These are phyloP conservation scores for Lodderomyces metapsilosis DNA, from an alignment of 1,139 yeast species.

Conservation along the genomic window DNA sequence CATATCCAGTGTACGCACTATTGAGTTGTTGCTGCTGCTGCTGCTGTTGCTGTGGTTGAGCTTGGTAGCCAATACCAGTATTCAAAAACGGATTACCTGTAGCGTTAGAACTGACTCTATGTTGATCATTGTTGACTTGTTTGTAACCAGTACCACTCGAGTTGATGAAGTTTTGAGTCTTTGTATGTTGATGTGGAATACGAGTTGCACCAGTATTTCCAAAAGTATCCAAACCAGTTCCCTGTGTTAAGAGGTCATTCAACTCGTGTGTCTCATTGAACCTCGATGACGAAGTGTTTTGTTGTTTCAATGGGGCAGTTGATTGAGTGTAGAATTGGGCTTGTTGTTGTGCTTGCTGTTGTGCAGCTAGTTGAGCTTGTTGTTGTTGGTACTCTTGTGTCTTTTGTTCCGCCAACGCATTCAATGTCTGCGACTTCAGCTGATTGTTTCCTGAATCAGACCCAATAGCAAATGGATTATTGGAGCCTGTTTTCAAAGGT, in stretches of 20 bases:
- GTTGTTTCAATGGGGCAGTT: slow-evolving; percentile 20
- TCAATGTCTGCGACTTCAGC: slow-evolving; percentile 19
- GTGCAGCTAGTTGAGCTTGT: slow-evolving; percentile 23
- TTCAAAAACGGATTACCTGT: slow-evolving; percentile 74
- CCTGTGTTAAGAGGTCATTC: slow-evolving; percentile 75
- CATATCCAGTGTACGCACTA: slow-evolving; percentile 79
- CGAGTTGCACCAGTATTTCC: slow-evolving; percentile 91
- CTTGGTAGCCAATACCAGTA: slow-evolving; percentile 75
- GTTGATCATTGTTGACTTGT: slow-evolving; percentile 40
- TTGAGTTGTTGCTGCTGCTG: slow-evolving; percentile 16
- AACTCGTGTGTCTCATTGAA: slow-evolving; percentile 65
- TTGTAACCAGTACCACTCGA: slow-evolving; percentile 85
- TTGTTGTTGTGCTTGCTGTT: slow-evolving; percentile 24
- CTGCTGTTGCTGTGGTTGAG: slow-evolving; percentile 32
- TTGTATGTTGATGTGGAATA: slow-evolving; percentile 91
- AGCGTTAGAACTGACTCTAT: slow-evolving; percentile 41
- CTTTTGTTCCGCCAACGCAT: slow-evolving; percentile 19
- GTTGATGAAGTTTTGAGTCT: slow-evolving; percentile 74
- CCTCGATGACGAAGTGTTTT: slow-evolving; percentile 36
- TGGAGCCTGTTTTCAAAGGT: slow-evolving; percentile 77
- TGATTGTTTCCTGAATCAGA: slow-evolving; percentile 15
- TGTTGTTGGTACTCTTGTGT: slow-evolving; percentile 21
- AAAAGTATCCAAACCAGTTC: slow-evolving; percentile 92
- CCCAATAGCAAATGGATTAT: slow-evolving; percentile 82
- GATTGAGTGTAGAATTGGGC: slow-evolving; percentile 26